Evolutionary conservation across 768 basidiomycete genomes (phyloP).

Genomic region (Naematelia encephala): DNA sequence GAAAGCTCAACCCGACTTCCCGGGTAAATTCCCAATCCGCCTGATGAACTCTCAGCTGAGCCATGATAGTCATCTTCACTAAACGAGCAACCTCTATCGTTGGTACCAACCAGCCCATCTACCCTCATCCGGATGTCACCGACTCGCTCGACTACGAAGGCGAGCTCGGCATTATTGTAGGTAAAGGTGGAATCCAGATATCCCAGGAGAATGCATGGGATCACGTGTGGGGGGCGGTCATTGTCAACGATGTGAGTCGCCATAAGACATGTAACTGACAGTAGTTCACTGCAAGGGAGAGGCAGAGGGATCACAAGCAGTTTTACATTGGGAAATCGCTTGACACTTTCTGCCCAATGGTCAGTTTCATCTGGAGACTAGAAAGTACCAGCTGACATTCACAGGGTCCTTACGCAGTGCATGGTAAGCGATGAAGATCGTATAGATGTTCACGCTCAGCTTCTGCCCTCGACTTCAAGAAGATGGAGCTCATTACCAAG

Average conservation of each 20-base stretch:
- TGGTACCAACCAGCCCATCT: conserved; percentile 24
- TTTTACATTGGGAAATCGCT: conserved; percentile 45
- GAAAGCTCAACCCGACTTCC: conserved; percentile 35
- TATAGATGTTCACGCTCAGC: conserved; percentile 2
- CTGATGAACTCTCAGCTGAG: not conserved
- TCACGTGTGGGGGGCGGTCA: conserved; percentile 42
- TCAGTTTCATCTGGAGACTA: conserved; percentile 3
- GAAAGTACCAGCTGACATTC: not conserved
- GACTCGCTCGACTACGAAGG: conserved; percentile 45
- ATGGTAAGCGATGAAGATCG: conserved; percentile 15
- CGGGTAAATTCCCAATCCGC: conserved; percentile 14
- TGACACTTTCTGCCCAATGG: conserved; percentile 46
- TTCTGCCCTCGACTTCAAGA: conserved; percentile 28
- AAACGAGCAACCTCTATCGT: conserved; percentile 46
- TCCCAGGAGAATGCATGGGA: conserved; percentile 43
- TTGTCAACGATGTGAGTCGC: conserved; percentile 33
- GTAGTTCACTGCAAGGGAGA: conserved; percentile 42
- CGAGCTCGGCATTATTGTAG: conserved; percentile 45
- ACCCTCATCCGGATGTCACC: conserved; percentile 38
- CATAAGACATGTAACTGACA: not conserved
- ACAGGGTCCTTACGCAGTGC: conserved; percentile 32
- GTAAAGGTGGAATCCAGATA: conserved; percentile 35
- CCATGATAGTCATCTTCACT: conserved; percentile 41
- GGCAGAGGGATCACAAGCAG: conserved; percentile 46
- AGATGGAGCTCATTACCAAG: conserved; percentile 29